Percentiles rank a stretch among this genome's conserved stretches.
phyloP scores from a whole-genome alignment of 768 basidiomycete genomes.

The Lentinula sp. region DNA sequence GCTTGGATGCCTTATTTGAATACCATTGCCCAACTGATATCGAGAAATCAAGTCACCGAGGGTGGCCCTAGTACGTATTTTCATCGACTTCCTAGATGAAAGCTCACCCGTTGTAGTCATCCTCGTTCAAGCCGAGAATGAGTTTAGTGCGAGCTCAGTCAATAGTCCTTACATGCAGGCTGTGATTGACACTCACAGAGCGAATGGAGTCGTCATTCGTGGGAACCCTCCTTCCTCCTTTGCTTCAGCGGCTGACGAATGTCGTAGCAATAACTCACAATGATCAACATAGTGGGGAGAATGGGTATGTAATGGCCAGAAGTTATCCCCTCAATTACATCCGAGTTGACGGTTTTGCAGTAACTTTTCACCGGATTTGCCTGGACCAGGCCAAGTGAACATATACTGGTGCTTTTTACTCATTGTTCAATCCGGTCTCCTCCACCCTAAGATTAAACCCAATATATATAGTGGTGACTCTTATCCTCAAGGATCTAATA shows the following conservation, averaged over 20 bases:
- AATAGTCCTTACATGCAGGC: slow-evolving; percentile 46
- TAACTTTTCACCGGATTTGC: slow-evolving; percentile 43
- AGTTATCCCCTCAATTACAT: neutral
- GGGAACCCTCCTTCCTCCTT: slow-evolving; percentile 12
- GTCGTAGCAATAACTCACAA: slow-evolving; percentile 40
- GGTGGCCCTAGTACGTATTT: slow-evolving; percentile 45
- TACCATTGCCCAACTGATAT: slow-evolving; percentile 40
- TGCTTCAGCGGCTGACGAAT: neutral
- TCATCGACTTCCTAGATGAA: neutral
- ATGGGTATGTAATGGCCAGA: slow-evolving; percentile 18
- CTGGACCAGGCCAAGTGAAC: slow-evolving; percentile 37
- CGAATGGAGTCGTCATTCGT: slow-evolving; percentile 44
- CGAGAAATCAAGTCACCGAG: slow-evolving; percentile 50
- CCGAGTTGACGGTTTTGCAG: neutral
- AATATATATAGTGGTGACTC: slow-evolving; percentile 36
- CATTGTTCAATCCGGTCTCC: neutral
- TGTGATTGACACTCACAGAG: slow-evolving; percentile 37
- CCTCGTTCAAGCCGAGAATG: slow-evolving; percentile 50
- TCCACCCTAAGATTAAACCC: neutral
- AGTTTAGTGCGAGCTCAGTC: slow-evolving; percentile 37
- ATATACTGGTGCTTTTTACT: slow-evolving; percentile 37
- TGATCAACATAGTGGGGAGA: slow-evolving; percentile 40
- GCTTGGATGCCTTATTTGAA: slow-evolving; percentile 57
- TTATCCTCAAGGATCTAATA: slow-evolving; percentile 41
- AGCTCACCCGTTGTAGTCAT: slow-evolving; percentile 26